Evolutionary conservation across 163 green algal genomes (phyloP).

Genomic region (Scenedesmus sp.): DNA sequence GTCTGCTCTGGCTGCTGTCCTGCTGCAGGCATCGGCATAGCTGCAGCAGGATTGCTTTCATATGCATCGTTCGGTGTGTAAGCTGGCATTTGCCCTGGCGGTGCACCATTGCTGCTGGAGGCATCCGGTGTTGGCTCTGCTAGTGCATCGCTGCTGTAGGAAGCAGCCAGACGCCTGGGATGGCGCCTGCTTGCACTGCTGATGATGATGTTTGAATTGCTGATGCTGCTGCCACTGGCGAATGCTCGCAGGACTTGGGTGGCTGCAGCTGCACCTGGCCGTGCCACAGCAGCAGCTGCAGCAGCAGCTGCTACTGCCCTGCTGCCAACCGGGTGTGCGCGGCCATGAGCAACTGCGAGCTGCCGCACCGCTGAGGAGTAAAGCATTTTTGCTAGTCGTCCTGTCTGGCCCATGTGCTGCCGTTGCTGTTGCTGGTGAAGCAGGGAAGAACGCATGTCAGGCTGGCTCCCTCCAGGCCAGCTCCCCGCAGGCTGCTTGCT

Average conservation of each 20-base stretch:
- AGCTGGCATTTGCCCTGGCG: background rate
- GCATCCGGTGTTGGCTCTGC: background rate
- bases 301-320: background rate
- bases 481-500: background rate
- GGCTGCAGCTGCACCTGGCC: background rate
- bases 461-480: background rate
- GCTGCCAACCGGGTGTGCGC: background rate
- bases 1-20: background rate
- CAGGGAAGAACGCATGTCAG: background rate
- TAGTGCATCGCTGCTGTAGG: background rate
- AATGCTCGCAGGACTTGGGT: background rate
- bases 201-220: background rate
- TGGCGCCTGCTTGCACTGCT: background rate
- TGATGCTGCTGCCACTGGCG: background rate
- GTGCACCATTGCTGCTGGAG: background rate
- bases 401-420: background rate
- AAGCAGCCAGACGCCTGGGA: background rate
- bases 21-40: background rate
- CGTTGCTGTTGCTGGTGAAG: background rate
- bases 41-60: background rate
- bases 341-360: background rate
- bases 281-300: background rate
- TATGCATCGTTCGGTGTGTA: background rate
- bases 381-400: background rate
- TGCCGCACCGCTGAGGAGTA: background rate